phyloP scores from a whole-genome alignment of 116 monocot species.

The Cymodocea nodosa region DNA sequence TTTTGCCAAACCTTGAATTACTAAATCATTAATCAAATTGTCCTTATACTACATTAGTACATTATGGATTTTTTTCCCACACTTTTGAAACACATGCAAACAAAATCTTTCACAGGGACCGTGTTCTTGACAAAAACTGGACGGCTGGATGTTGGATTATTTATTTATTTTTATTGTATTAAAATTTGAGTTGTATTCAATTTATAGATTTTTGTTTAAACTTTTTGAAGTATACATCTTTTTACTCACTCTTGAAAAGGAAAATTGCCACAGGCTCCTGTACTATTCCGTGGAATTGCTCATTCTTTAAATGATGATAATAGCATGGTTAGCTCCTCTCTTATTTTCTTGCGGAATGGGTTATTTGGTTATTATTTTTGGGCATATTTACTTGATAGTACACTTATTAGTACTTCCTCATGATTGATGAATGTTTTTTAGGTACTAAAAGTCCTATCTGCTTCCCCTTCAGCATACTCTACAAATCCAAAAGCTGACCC shows the following conservation, averaged over 20 bases:
- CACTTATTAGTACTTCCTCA: not conserved
- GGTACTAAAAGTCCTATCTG: conserved; percentile 82
- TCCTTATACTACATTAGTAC: no score
- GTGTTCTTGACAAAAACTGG: no score
- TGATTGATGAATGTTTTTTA: conserved; percentile 11
- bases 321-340: conserved; percentile 40
- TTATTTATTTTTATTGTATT: no score
- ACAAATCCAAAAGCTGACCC: conserved; percentile 71
- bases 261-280: conserved; percentile 46
- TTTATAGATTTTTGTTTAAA: no score
- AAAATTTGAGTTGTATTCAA: no score
- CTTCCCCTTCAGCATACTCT: conserved; percentile 89
- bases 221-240: not conserved
- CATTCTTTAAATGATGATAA: conserved; percentile 80
- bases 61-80: no score
- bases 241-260: not conserved
- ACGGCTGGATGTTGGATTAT: no score
- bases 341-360: not conserved
- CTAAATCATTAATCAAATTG: no score
- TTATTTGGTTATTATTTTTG: not conserved
- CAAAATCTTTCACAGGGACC: no score
- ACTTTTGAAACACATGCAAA: no score
- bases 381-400: not conserved
- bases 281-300: conserved; percentile 88
- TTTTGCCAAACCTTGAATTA: no score